Evolutionary conservation across 257 asterid genomes (phyloP).

Genomic region (Ballota nigra): DNA sequence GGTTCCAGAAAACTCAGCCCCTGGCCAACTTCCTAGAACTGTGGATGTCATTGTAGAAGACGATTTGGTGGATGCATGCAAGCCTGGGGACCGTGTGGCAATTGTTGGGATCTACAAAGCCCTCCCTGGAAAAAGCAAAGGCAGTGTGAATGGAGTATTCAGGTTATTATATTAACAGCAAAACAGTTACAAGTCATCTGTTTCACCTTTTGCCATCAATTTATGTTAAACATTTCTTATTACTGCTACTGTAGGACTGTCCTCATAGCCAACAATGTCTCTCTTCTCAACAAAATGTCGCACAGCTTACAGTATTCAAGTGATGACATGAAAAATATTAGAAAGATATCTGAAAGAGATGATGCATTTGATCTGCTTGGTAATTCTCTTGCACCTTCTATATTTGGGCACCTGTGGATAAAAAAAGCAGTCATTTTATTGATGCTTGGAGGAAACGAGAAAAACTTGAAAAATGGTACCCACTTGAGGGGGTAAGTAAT

Average conservation of each 20-base stretch:
- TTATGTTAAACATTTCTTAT: not conserved
- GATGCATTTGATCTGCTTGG: slow-evolving; percentile 83
- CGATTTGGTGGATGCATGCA: slow-evolving; percentile 92
- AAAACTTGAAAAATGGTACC: slow-evolving; percentile 93
- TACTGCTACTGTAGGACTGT: slow-evolving; percentile 64
- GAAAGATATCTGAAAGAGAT: slow-evolving; percentile 66
- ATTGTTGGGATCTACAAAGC: slow-evolving; percentile 96
- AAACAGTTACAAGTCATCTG: slow-evolving; percentile 12
- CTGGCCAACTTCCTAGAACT: slow-evolving; percentile 95
- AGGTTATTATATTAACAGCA: slow-evolving; percentile 42
- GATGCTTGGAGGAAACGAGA: slow-evolving; percentile 98
- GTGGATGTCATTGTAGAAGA: slow-evolving; percentile 90
- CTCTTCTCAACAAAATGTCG: slow-evolving; percentile 85
- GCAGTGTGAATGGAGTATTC: slow-evolving; percentile 93
- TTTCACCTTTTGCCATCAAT: slow-evolving; percentile 4
- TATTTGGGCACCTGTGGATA: slow-evolving; percentile 91
- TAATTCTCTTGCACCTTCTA: slow-evolving; percentile 93
- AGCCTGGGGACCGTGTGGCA: slow-evolving; percentile 97
- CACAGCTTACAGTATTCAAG: slow-evolving; percentile 63
- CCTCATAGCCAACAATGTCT: slow-evolving; percentile 84
- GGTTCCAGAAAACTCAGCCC: slow-evolving; percentile 97
- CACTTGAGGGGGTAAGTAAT: slow-evolving; percentile 87
- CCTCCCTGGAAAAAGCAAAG: slow-evolving; percentile 85
- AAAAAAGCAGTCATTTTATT: slow-evolving; percentile 84
- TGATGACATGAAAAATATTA: slow-evolving; percentile 74